A percentile compares a stretch with the other conserved stretches of the same genome.
Conservation (phyloP, 306 rosid genomes). For the Parietaria judaica region DNA sequence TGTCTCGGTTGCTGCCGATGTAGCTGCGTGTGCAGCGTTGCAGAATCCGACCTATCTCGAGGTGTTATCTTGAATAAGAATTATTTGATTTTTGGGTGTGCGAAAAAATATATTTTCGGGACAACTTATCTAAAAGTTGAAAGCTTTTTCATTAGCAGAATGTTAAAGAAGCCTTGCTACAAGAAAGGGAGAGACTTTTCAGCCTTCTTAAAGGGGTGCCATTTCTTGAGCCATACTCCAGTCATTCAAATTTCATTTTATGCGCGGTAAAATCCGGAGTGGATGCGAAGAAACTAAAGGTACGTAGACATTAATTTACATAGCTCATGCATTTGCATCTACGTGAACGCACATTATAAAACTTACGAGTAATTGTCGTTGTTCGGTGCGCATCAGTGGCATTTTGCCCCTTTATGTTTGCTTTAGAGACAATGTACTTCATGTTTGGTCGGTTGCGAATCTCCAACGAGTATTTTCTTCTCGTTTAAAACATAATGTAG, state of each 20-base stretch:
- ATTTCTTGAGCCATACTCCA: constrained; percentile 75
- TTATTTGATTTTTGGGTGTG: neutral
- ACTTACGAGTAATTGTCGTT: too few relatives aligned
- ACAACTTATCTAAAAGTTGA: constrained; percentile 22
- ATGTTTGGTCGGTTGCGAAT: too few relatives aligned
- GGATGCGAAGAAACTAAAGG: constrained; percentile 93
- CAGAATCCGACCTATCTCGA: constrained; percentile 79
- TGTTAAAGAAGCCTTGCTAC: constrained; percentile 70
- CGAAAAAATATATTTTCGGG: neutral
- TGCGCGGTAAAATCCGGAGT: constrained; percentile 73
- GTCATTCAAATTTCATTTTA: constrained; percentile 89
- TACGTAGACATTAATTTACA: constrained; percentile 9
- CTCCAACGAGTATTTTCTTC: neutral
- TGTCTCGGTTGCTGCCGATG: constrained; percentile 93
- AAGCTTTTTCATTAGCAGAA: constrained; percentile 37
- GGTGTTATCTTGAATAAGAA: constrained; percentile 28
- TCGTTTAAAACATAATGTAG: constrained; percentile 21
- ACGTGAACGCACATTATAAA: too few relatives aligned
- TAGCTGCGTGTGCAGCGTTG: constrained; percentile 89
- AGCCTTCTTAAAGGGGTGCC: constrained; percentile 60
- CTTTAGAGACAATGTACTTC: too few relatives aligned
- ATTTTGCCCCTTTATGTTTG: too few relatives aligned
- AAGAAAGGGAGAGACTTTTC: constrained; percentile 72
- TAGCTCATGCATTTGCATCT: neutral
- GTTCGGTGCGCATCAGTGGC: too few relatives aligned